Percentiles rank a stretch among this genome's conserved stretches.
These are phyloP conservation scores for Chytriomyces sp. DNA, from an alignment of 192 early-diverging fungal genomes.

Conservation along the genomic window DNA sequence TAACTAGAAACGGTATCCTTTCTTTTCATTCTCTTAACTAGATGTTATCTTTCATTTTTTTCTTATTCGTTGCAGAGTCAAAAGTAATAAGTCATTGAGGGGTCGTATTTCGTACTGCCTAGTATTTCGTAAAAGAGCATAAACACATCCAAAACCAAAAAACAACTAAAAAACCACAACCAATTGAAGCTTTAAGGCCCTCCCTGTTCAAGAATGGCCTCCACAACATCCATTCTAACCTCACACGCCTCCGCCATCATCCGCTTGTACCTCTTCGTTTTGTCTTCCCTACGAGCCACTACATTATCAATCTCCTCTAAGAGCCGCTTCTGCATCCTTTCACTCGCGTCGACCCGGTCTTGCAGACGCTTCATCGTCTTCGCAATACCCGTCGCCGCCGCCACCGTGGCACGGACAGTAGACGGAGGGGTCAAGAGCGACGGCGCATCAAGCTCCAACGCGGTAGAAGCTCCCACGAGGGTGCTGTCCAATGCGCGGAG, in stretches of 20 bases:
- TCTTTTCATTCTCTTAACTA: no score
- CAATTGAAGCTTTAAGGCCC: no score
- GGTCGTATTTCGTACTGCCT: no score
- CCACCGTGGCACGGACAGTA: no score
- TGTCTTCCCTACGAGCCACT: slow-evolving; percentile 3
- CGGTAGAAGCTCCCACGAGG: neutral
- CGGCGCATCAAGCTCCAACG: neutral
- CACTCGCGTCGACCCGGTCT: neutral
- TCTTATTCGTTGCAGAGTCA: no score
- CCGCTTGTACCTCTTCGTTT: slow-evolving; percentile 10
- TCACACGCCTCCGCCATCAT: slow-evolving; percentile 20
- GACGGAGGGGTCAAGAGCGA: neutral
- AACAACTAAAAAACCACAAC: no score
- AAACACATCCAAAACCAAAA: no score
- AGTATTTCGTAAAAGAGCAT: no score
- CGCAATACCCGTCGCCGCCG: neutral
- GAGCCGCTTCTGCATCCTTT: slow-evolving; percentile 9
- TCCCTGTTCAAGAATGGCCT: no score
- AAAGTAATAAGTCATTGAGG: no score
- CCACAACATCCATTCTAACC: neutral
- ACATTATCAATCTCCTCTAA: slow-evolving; percentile 15
- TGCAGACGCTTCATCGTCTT: neutral
- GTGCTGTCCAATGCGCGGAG: neutral
- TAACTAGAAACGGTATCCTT: no score
- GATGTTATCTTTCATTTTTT: no score